A percentile compares a stretch with the other conserved stretches of the same genome.
Conservation (phyloP, 331 rosid genomes). For the Stylosanthes scabra region DNA sequence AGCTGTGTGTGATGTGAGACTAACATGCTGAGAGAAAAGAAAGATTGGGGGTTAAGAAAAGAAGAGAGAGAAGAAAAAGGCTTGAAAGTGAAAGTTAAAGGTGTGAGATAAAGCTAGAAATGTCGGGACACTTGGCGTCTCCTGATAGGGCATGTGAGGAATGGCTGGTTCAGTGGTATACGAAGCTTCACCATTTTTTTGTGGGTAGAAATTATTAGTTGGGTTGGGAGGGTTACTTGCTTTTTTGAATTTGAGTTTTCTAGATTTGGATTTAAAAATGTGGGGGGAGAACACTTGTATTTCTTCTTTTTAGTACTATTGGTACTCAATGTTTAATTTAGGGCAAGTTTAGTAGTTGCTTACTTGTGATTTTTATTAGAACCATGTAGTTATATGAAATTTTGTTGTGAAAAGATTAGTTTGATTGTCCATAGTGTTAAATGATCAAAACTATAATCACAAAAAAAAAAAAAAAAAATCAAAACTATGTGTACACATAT, state of each 20-base stretch:
- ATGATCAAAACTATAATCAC: constrained; percentile 13
- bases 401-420: constrained; percentile 1
- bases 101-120: constrained; percentile 5
- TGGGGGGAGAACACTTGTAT: not conserved
- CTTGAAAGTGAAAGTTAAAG: constrained; percentile 40
- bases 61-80: constrained; percentile 31
- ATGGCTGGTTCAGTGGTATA: constrained; percentile 30
- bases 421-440: not conserved
- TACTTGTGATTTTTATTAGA: not conserved
- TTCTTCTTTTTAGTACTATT: not conserved
- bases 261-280: not conserved
- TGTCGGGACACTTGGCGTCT: constrained; percentile 39
- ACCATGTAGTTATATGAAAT: not conserved
- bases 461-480: no score
- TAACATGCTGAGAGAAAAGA: not conserved
- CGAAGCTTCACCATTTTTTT: constrained; percentile 33
- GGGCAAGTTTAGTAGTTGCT: not conserved
- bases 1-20: constrained; percentile 30
- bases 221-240: constrained; percentile 21
- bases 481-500: not conserved
- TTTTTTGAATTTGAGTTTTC: constrained; percentile 26
- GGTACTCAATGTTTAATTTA: constrained; percentile 1
- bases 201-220: constrained; percentile 26
- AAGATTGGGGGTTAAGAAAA: constrained; percentile 56
- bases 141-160: constrained; percentile 31